Evolutionary conservation across 2,329 filamentous ascomycete species (phyloP).

Genomic region (Verticillium albo-atrum): DNA sequence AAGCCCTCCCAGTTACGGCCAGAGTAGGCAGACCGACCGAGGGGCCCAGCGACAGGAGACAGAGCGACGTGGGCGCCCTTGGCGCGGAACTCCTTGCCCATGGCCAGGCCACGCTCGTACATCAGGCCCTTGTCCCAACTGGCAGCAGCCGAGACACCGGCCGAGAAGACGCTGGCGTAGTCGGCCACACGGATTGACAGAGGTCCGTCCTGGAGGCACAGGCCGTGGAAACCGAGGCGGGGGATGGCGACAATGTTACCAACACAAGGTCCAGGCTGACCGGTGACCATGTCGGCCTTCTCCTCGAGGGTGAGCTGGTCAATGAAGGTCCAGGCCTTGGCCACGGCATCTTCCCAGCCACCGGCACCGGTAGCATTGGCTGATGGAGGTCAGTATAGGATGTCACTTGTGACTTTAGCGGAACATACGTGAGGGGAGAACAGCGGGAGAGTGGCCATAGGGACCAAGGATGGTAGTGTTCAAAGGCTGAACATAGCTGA

Average conservation of each 20-base stretch:
- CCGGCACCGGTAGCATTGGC: neutral
- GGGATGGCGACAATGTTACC: constrained; percentile 31
- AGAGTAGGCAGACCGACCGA: constrained; percentile 35
- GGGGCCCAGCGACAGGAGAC: constrained; percentile 33
- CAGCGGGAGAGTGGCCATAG: constrained; percentile 32
- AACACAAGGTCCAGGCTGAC: constrained; percentile 25
- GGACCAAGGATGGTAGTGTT: constrained; percentile 34
- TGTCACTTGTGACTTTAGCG: neutral
- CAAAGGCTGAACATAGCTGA: constrained; percentile 33
- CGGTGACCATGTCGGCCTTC: constrained; percentile 26
- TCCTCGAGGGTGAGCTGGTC: constrained; percentile 20
- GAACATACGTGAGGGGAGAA: constrained; percentile 32
- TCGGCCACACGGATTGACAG: constrained; percentile 30
- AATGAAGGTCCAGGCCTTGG: constrained; percentile 13
- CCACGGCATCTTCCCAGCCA: constrained; percentile 11
- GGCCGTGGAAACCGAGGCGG: constrained; percentile 35
- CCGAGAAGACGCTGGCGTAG: constrained; percentile 39
- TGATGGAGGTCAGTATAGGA: constrained; percentile 8
- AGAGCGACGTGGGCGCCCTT: constrained; percentile 72
- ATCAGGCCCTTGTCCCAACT: constrained; percentile 70
- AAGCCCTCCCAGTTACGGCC: constrained; percentile 64
- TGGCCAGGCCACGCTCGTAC: constrained; percentile 32
- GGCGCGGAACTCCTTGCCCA: constrained; percentile 57
- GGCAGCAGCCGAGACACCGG: constrained; percentile 58
- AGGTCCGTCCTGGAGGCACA: constrained; percentile 35